Conservation (phyloP, 2,329 filamentous ascomycete genomes). For the Capronia americana region DNA sequence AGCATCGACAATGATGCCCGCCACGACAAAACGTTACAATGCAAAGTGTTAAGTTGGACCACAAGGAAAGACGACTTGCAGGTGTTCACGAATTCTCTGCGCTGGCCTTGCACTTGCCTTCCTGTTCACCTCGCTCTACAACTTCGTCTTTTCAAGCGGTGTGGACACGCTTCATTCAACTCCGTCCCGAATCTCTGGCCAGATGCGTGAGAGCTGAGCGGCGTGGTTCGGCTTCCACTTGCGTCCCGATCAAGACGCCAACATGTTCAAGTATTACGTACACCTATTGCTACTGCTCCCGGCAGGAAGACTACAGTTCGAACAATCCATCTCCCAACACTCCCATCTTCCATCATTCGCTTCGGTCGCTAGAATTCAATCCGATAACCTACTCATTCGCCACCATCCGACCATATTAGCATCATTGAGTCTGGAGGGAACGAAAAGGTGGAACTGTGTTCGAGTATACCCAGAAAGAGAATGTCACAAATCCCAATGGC, state of each 20-base stretch:
- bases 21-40: neutral
- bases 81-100: neutral
- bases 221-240: neutral
- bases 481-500: neutral
- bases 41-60: neutral
- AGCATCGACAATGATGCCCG: neutral
- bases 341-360: too few species aligned
- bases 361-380: neutral
- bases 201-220: neutral
- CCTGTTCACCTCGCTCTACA: neutral
- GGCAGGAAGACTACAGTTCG: too few species aligned
- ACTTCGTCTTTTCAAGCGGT: neutral
- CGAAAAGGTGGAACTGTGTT: neutral
- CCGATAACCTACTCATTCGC: neutral
- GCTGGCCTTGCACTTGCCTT: neutral
- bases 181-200: neutral
- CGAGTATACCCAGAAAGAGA: neutral
- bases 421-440: neutral
- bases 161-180: neutral
- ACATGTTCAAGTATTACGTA: neutral
- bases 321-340: too few species aligned
- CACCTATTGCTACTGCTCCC: neutral
- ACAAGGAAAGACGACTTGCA: neutral
- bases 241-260: neutral
- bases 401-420: neutral